phyloP scores from a whole-genome alignment of 2,329 filamentous ascomycete species.

The Scedosporium minutisporum region DNA sequence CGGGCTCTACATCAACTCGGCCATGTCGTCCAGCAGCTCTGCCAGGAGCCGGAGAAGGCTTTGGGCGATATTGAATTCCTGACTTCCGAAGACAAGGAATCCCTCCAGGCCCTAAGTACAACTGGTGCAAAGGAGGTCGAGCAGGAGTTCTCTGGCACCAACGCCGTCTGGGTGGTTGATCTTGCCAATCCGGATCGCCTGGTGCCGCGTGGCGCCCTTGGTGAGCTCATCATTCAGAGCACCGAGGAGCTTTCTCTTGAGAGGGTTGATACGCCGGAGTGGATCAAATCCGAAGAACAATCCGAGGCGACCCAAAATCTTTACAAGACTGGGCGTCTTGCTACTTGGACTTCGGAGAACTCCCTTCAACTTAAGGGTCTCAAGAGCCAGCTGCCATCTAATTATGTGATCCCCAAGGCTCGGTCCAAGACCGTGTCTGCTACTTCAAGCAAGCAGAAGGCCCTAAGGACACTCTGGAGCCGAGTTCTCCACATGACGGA shows the following conservation, averaged over 20 bases:
- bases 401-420: slow-evolving; percentile 5
- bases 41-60: slow-evolving; percentile 22
- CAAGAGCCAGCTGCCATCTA: slow-evolving; percentile 10
- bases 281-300: slow-evolving; percentile 15
- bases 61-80: slow-evolving; percentile 26
- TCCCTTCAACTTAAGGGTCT: slow-evolving; percentile 19
- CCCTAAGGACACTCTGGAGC: slow-evolving; percentile 38
- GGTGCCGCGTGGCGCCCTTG: slow-evolving; percentile 29
- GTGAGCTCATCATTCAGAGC: slow-evolving; percentile 33
- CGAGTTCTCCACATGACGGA: slow-evolving; percentile 32
- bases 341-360: slow-evolving; percentile 24
- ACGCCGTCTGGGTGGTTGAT: slow-evolving; percentile 31
- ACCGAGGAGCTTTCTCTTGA: slow-evolving; percentile 14
- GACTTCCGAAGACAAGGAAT: slow-evolving; percentile 21
- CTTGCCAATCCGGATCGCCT: slow-evolving; percentile 22
- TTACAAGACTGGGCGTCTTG: slow-evolving; percentile 30
- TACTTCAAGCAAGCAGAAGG: slow-evolving; percentile 31
- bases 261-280: slow-evolving; percentile 18
- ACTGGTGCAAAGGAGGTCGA: slow-evolving; percentile 13
- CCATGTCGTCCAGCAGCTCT: slow-evolving; percentile 39
- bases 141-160: slow-evolving; percentile 15
- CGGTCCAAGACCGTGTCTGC: slow-evolving; percentile 24
- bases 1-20: slow-evolving; percentile 42
- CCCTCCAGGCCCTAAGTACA: slow-evolving; percentile 21
- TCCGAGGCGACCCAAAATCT: slow-evolving; percentile 14